A percentile compares a stretch with the other conserved stretches of the same genome.
phyloP scores from a whole-genome alignment of 805 yeast species.

The Hyphopichia homilentoma region DNA sequence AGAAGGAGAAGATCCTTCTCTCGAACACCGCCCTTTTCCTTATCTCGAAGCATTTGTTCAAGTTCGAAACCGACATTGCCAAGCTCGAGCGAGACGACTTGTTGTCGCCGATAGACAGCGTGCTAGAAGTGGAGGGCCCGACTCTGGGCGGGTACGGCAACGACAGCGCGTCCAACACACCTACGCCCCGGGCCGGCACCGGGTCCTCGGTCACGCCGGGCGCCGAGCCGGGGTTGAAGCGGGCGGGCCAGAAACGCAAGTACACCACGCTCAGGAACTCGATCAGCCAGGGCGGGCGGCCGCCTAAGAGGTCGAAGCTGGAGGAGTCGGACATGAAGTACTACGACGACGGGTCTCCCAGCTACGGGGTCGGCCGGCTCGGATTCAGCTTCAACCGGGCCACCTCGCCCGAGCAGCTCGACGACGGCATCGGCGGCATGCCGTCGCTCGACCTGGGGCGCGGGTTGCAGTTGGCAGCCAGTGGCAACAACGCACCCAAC shows the following conservation, averaged over 20 bases:
- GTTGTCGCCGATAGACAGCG: constrained; percentile 50
- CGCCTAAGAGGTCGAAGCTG: constrained; percentile 16
- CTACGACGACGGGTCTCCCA: constrained; percentile 12
- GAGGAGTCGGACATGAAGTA: constrained; percentile 17
- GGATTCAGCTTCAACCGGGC: constrained; percentile 12
- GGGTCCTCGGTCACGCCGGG: constrained; percentile 12
- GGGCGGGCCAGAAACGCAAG: constrained; percentile 4
- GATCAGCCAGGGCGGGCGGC: constrained; percentile 10
- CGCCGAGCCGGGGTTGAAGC: constrained; percentile 9
- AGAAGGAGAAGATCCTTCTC: constrained; percentile 71
- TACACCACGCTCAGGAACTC: constrained; percentile 1
- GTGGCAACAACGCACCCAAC: constrained; percentile 12
- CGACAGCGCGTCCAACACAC: constrained; percentile 24
- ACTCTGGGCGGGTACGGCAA: constrained; percentile 6
- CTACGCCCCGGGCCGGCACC: constrained; percentile 23
- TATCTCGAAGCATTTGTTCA: constrained; percentile 68
- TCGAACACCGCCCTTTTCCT: constrained; percentile 82
- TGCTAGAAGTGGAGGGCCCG: constrained; percentile 17
- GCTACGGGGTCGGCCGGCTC: constrained; percentile 14
- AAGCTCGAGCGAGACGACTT: constrained; percentile 79
- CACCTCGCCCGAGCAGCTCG: no score
- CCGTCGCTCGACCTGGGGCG: constrained; percentile 40
- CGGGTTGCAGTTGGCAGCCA: constrained; percentile 20
- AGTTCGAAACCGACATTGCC: constrained; percentile 71
- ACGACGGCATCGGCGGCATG: background rate